These are phyloP conservation scores for Blastomyces parvus DNA, from an alignment of 2,329 filamentous ascomycete species.

Conservation along the genomic window DNA sequence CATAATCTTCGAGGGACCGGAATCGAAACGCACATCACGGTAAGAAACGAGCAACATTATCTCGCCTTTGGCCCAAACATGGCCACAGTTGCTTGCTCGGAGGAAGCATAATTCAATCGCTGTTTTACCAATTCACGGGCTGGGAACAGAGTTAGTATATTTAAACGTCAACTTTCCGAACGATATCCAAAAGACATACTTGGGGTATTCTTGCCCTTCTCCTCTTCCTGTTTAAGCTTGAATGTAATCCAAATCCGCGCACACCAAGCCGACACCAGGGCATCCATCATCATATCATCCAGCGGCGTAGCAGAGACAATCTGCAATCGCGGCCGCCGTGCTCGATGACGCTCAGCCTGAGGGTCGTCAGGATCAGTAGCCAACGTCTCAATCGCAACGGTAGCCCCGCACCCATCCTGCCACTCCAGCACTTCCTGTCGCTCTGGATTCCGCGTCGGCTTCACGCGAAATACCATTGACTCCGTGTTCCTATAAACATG, in stretches of 20 bases:
- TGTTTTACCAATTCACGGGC: not conserved
- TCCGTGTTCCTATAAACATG: constrained; percentile 3
- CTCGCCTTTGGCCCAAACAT: not conserved
- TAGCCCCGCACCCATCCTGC: constrained; percentile 12
- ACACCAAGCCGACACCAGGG: constrained; percentile 16
- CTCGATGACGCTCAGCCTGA: not conserved
- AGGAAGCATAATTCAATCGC: not conserved
- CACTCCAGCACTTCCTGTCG: constrained; percentile 12
- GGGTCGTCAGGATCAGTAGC: constrained; percentile 1
- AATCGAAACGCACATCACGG: not conserved
- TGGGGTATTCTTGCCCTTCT: not conserved
- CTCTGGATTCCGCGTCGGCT: constrained; percentile 11
- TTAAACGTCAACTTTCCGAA: not conserved
- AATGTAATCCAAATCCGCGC: constrained; percentile 15
- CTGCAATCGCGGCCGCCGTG: constrained; percentile 11
- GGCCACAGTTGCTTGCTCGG: not conserved
- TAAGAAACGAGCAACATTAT: not conserved
- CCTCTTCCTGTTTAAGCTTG: constrained; percentile 10
- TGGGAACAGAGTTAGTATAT: not conserved
- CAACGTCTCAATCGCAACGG: constrained; percentile 15
- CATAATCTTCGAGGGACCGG: not conserved
- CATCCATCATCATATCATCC: constrained; percentile 14
- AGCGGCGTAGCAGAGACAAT: constrained; percentile 12
- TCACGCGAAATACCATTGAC: constrained; percentile 13
- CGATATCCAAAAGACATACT: constrained; percentile 7